phyloP scores from a whole-genome alignment of 495 filamentous ascomycete genomes.

The Annulohypoxylon maeteangense region DNA sequence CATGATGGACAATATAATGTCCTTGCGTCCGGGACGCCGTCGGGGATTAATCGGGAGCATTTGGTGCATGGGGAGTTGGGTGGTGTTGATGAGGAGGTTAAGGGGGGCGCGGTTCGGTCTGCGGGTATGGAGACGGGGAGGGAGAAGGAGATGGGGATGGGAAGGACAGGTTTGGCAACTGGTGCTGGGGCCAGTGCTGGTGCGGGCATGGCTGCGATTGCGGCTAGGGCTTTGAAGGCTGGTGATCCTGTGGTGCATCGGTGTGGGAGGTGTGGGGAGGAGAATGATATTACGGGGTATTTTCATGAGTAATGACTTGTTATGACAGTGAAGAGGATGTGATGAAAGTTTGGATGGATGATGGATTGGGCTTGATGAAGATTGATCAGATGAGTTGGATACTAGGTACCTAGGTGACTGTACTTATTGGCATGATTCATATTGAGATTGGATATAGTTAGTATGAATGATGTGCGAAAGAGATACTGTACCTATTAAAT shows the following conservation, averaged over 20 bases:
- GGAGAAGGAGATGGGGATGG: no score
- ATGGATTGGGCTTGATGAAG: no score
- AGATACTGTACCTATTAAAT: no score
- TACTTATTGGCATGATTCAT: no score
- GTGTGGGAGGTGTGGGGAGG: constrained; percentile 49
- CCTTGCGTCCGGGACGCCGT: constrained; percentile 46
- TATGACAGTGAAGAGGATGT: neutral
- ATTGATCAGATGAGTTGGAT: no score
- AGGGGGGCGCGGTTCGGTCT: constrained; percentile 12
- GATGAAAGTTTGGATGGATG: neutral
- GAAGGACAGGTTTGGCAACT: constrained; percentile 24
- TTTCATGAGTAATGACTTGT: constrained; percentile 19
- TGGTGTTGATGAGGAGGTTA: neutral
- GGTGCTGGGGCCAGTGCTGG: constrained; percentile 17
- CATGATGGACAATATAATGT: constrained; percentile 46
- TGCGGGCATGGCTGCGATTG: constrained; percentile 22
- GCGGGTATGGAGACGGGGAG: constrained; percentile 4
- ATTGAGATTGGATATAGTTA: no score
- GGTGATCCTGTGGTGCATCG: constrained; percentile 40
- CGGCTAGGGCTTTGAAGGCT: neutral
- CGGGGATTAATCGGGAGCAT: constrained; percentile 40
- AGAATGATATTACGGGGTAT: constrained; percentile 49
- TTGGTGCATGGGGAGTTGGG: neutral
- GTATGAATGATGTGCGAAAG: no score
- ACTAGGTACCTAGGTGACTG: no score